Evolutionary conservation across 192 early-diverging fungal genomes (phyloP).

Genomic region (Coemansia sp.): DNA sequence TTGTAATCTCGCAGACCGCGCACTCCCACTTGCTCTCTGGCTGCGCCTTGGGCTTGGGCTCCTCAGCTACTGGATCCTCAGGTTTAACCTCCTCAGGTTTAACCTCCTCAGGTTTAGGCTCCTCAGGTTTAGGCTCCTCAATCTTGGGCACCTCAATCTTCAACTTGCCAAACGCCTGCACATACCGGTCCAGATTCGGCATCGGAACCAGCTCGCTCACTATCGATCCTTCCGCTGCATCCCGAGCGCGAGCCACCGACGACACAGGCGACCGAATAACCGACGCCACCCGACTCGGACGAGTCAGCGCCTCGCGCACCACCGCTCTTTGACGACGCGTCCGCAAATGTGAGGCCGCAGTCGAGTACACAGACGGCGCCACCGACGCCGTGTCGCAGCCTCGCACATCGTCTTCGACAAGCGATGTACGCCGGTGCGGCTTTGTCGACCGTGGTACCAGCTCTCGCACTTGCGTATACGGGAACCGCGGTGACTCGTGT

Average conservation of each 20-base stretch:
- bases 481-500: slow-evolving; percentile 18
- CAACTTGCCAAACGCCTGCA: slow-evolving; percentile 45
- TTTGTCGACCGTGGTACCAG: slow-evolving; percentile 37
- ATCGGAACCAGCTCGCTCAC: slow-evolving; percentile 17
- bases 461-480: slow-evolving; percentile 39
- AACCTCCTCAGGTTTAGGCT: not conserved
- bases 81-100: not conserved
- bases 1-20: slow-evolving; percentile 22
- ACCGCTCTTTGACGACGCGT: slow-evolving; percentile 31
- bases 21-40: slow-evolving; percentile 20
- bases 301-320: slow-evolving; percentile 33
- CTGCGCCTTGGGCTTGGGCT: not conserved
- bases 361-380: slow-evolving; percentile 18
- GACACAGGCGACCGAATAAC: slow-evolving; percentile 22
- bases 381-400: not conserved
- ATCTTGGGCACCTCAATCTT: slow-evolving; percentile 20
- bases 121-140: not conserved
- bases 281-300: slow-evolving; percentile 19
- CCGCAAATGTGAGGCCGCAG: slow-evolving; percentile 24
- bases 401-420: slow-evolving; percentile 17
- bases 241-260: not conserved
- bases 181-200: slow-evolving; percentile 49
- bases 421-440: slow-evolving; percentile 31
- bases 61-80: not conserved
- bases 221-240: not conserved